A percentile compares a stretch with the other conserved stretches of the same genome.
These are phyloP conservation scores for Solanum chiquidenum DNA, from an alignment of 257 asterid genomes.

Conservation along the genomic window DNA sequence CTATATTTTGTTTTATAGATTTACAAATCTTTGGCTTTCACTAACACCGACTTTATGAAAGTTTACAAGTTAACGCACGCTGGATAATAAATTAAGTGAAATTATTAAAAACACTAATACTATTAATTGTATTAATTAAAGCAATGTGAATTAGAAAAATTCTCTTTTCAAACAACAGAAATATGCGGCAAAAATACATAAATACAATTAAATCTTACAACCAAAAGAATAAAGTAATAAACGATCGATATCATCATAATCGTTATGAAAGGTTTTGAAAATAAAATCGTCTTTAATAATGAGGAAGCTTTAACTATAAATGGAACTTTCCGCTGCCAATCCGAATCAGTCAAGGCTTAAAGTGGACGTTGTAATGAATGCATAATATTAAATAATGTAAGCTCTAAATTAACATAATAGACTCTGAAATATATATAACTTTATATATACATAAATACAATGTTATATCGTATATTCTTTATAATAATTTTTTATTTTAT, in stretches of 20 bases:
- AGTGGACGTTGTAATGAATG: neutral
- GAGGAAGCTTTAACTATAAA: neutral
- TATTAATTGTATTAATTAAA: neutral
- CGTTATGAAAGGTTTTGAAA: neutral
- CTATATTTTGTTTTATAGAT: neutral
- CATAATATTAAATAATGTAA: no score
- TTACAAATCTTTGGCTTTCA: neutral
- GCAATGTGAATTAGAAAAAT: neutral
- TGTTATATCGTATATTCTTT: neutral
- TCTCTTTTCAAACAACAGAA: neutral
- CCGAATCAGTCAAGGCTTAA: neutral
- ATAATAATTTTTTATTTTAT: neutral
- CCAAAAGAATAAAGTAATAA: no score
- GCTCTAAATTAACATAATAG: neutral
- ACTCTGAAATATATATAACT: no score
- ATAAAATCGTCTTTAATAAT: neutral
- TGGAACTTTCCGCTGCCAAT: neutral
- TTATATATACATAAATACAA: neutral
- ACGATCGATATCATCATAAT: neutral
- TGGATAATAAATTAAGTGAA: no score
- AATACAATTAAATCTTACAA: neutral
- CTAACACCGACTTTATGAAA: neutral
- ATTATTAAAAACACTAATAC: no score
- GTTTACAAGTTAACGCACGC: no score
- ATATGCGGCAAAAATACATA: neutral